Percentiles rank a stretch among this genome's conserved stretches.
Evolutionary conservation across 345 rosid species (phyloP).

Genomic region (Gynandropsis gynandra): DNA sequence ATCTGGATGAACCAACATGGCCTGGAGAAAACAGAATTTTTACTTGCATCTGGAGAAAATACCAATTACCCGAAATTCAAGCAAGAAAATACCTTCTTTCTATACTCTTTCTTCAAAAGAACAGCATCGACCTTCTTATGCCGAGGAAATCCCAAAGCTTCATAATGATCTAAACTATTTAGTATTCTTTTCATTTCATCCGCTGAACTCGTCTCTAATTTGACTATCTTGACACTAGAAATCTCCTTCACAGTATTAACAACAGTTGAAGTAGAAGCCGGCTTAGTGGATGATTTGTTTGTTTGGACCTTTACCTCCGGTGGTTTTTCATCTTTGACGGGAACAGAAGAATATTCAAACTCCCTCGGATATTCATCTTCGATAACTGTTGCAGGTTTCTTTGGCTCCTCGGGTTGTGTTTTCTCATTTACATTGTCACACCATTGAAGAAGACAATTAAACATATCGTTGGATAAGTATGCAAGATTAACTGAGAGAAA

Average conservation of each 20-base stretch:
- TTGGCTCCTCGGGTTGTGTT: conserved; percentile 49
- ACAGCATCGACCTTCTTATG: conserved; percentile 55
- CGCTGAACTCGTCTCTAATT: conserved; percentile 47
- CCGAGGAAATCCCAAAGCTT: conserved; percentile 71
- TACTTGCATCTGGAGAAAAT: conserved; percentile 5
- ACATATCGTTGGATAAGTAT: conserved; percentile 73
- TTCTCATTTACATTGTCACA: conserved; percentile 70
- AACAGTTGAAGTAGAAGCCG: conserved; percentile 42
- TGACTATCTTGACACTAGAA: conserved; percentile 37
- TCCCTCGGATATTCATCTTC: conserved; percentile 65
- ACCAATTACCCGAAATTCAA: conserved; percentile 6
- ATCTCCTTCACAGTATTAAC: conserved; percentile 42
- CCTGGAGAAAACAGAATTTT: conserved; percentile 42
- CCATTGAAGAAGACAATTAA: conserved; percentile 67
- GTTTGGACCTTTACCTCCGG: conserved; percentile 39
- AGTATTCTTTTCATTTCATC: conserved; percentile 91
- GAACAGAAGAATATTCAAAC: conserved; percentile 46
- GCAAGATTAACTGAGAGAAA: conserved; percentile 79
- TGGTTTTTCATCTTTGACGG: conserved; percentile 42
- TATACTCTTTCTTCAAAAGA: conserved; percentile 73
- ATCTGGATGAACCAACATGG: conserved; percentile 99
- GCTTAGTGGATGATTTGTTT: conserved; percentile 55
- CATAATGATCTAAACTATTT: conserved; percentile 66
- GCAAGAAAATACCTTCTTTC: conserved; percentile 58
- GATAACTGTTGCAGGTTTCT: conserved; percentile 40